A percentile compares a stretch with the other conserved stretches of the same genome.
These are phyloP conservation scores for Zygotorulaspora sp. DNA, from an alignment of 805 yeast genomes.

Conservation along the genomic window DNA sequence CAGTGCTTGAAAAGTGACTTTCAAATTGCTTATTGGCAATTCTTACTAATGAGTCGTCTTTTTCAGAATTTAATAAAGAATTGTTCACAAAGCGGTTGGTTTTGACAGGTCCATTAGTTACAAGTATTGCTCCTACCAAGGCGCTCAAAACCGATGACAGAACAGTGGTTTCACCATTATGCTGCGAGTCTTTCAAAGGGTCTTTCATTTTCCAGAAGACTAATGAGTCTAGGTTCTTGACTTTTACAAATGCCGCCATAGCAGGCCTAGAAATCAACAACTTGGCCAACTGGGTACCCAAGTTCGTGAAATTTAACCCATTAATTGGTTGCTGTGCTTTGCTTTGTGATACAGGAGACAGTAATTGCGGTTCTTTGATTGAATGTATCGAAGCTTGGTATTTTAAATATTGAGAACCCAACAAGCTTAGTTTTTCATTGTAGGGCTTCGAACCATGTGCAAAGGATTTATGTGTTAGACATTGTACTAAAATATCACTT, in stretches of 20 bases:
- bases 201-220: conserved; percentile 66
- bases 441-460: conserved; percentile 88
- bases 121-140: conserved; percentile 62
- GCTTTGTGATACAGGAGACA: conserved; percentile 11
- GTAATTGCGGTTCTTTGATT: conserved; percentile 22
- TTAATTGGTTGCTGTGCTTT: conserved; percentile 37
- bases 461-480: conserved; percentile 89
- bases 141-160: conserved; percentile 54
- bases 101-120: conserved; percentile 54
- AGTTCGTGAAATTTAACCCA: conserved; percentile 50
- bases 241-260: conserved; percentile 49
- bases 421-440: conserved; percentile 74
- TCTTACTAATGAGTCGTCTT: conserved; percentile 18
- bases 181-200: conserved; percentile 41
- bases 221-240: conserved; percentile 44
- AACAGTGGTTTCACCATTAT: conserved; percentile 54
- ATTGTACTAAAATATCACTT: conserved; percentile 65
- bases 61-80: conserved; percentile 40
- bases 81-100: conserved; percentile 55
- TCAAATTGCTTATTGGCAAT: conserved; percentile 14
- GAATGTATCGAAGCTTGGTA: conserved; percentile 35
- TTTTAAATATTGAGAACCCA: conserved; percentile 64
- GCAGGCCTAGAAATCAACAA: conserved; percentile 47
- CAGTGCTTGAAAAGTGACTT: background rate
- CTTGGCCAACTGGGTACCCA: conserved; percentile 55